Percentiles rank a stretch among this genome's conserved stretches.
Evolutionary conservation across 1,139 yeast species (phyloP).

Genomic region (Geotrichum phurueaensis): DNA sequence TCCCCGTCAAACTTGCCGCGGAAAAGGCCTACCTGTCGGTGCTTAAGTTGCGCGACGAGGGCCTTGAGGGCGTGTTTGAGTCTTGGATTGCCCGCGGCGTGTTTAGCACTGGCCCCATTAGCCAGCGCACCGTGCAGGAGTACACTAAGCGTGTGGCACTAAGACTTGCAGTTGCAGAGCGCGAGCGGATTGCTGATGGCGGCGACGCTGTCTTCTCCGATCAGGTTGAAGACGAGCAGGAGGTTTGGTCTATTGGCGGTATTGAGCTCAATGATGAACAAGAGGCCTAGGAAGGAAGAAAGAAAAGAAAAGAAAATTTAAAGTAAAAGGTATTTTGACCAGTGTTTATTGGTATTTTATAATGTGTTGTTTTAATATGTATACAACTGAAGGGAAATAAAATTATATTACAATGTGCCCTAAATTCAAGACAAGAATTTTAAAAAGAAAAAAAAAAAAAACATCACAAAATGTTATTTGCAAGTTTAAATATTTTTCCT

Average conservation of each 20-base stretch:
- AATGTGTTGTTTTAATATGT: background rate
- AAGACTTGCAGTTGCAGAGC: conserved; percentile 76
- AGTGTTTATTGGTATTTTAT: background rate
- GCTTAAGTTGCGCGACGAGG: conserved; percentile 67
- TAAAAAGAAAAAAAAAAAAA: no score
- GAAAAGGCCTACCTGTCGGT: conserved; percentile 81
- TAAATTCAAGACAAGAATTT: background rate
- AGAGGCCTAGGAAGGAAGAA: conserved; percentile 8
- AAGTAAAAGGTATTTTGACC: background rate
- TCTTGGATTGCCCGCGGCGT: conserved; percentile 46
- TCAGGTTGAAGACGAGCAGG: conserved; percentile 76
- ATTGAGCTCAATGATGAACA: conserved; percentile 40
- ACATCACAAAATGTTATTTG: background rate
- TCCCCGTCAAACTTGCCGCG: conserved; percentile 91
- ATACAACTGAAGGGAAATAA: background rate
- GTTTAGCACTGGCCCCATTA: conserved; percentile 6
- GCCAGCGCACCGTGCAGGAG: conserved; percentile 69
- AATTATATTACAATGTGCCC: background rate
- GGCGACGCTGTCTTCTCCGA: conserved; percentile 88
- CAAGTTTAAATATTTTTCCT: background rate
- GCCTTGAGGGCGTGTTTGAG: conserved; percentile 50
- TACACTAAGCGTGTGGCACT: conserved; percentile 82
- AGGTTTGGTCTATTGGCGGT: conserved; percentile 83
- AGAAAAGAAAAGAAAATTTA: no score
- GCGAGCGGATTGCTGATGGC: conserved; percentile 82